Evolutionary conservation across 1,139 yeast genomes (phyloP), one percentile per base, ranked within the genome.

Genomic region (Saccharomyces uvarum): DNA sequence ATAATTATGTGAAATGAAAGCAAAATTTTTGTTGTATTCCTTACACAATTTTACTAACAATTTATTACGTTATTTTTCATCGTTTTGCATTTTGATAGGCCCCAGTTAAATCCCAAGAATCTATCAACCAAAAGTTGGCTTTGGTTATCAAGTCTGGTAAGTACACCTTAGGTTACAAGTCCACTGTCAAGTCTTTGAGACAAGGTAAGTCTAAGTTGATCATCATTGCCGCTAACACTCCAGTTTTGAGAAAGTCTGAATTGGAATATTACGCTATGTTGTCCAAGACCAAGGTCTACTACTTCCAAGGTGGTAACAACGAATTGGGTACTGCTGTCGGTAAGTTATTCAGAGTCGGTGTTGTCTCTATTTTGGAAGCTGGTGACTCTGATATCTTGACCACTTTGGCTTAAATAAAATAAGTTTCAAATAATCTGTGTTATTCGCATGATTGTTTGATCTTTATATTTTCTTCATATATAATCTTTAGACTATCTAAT

Each of bases 291-390:
- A 85, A 84, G 75, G 96, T 93, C 73, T 78, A 78, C 76, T 93
- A 91, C 95, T 93, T 91, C 96, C 95, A 88, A 80, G 99, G 98
- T 83, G 96, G 97, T 80, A 91, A 91, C 97, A 91, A 91, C 81
- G 97, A 91, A 82, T 89, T 93, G 75, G 98, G 99, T 83, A 95
- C 99, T 73, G 97, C 97, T 70, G 93, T 97, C 80, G 99, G 99
- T 90, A 91, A 88, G 82, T 90, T 93, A 75, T 93, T 95, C 97
- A 91, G 98, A 83, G 99, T 93, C 73, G 98, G 98, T 82, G 93
- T 91, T 73, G 81, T 93, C 75, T 83, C 98, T 72, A 78, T 95
- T 73, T 81, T 91, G 75, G 99, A 95, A 73, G 97, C 97, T 73
- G 99, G 99, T 91, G 99, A 95, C 84, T 93, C 99, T 72, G 99